phyloP scores from a whole-genome alignment of 2,329 filamentous ascomycete genomes.

The Trichoderma atroviride region DNA sequence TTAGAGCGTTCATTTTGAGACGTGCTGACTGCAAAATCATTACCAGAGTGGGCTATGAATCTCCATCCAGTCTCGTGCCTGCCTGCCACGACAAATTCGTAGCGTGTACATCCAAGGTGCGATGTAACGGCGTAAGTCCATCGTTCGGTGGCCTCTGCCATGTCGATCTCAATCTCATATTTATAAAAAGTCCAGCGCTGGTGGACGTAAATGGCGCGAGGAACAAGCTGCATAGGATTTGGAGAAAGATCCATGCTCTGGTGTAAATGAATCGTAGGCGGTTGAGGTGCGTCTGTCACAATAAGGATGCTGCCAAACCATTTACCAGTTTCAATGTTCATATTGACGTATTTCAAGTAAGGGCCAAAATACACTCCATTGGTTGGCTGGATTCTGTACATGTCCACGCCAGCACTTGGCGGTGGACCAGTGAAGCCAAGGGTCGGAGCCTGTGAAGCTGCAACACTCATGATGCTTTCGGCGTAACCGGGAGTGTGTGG shows the following conservation, averaged over 20 bases:
- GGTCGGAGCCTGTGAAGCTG: conserved; percentile 70
- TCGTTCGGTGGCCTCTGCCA: conserved; percentile 82
- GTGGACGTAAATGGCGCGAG: conserved; percentile 82
- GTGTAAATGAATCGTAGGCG: conserved; percentile 94
- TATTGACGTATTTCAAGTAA: conserved; percentile 93
- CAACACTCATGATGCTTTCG: conserved; percentile 82
- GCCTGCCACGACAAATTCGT: conserved; percentile 94
- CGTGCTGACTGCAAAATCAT: conserved; percentile 89
- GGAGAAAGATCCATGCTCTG: conserved; percentile 87
- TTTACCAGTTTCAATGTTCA: conserved; percentile 87
- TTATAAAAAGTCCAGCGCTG: conserved; percentile 95
- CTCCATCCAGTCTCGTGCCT: conserved; percentile 90
- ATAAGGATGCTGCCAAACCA: conserved; percentile 95
- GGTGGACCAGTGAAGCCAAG: conserved; percentile 89
- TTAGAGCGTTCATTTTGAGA: conserved; percentile 82
- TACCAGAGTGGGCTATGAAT: conserved; percentile 93
- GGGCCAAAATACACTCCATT: conserved; percentile 98
- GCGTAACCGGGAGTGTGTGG: conserved; percentile 83
- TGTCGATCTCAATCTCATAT: conserved; percentile 86
- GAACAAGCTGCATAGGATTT: conserved; percentile 83
- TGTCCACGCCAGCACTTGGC: conserved; percentile 82
- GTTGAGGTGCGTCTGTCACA: conserved; percentile 86
- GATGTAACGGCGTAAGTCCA: conserved; percentile 99
- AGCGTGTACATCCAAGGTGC: conserved; percentile 94
- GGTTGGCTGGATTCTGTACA: conserved; percentile 90